Base-by-base conservation (phyloP, 2,329 filamentous ascomycete species). In the Clarireedia hainanense region DNA sequence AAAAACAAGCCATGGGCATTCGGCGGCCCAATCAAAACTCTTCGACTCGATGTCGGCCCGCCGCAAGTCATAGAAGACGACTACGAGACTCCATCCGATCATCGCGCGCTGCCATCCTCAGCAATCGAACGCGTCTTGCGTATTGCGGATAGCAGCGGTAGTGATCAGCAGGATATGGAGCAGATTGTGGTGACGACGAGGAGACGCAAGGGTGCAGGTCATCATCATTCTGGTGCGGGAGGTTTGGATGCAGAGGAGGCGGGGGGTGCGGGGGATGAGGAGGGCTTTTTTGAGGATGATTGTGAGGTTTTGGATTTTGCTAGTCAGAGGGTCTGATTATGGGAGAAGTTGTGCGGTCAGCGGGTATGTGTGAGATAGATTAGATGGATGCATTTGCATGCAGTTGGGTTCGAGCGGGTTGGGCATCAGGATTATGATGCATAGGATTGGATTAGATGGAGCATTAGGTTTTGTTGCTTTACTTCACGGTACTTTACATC, bases 291-390 rank as follows among this genome's bases (percentile, higher is more conserved):
- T 65, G 91, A 96, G 72, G 89, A 96, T 68, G 91, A 95, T 68
- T 94, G 89, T 63, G 90, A 95, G 69, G 88, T 96, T 56, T 79
- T 95, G 60, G 90, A 95, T 73, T 95, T 94, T 79, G 88, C 90
- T 24, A 82, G 84, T 65, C 82, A 85, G 71, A 74, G 82, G 68
- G 82, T 85, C 34, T 85, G 55, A 68, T 60, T 36, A n/a, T 40
- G 15, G 20, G 7, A n/a, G 10, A 12, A 24, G 24, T 26, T 26
- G 30, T 5, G 20, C 20, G 20, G 20, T 20, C 20, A 20, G 20
- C 20, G 20, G 20, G 20, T 20, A 20, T 20, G n/a, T 17, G 40
- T 7, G n/a, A 20, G 40, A 23, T 17, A 20, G 40, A 20, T 43
- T 43, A 20, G 40, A 43, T 20, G 3, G 40, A 20, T n/a, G 37